These are phyloP conservation scores for Irpex rosettiformis DNA, from an alignment of 1,284 basidiomycete genomes.

Conservation along the genomic window DNA sequence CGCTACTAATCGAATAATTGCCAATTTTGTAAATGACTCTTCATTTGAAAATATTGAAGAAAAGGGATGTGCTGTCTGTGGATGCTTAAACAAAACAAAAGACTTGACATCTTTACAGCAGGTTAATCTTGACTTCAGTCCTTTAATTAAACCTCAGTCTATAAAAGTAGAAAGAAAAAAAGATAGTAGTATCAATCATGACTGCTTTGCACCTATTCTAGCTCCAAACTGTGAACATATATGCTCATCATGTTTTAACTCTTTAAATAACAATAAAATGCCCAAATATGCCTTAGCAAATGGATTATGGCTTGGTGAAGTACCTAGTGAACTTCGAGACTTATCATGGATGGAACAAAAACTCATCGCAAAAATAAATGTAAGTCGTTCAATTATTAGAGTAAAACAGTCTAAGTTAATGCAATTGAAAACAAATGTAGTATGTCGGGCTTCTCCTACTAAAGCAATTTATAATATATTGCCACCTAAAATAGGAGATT, in stretches of 20 bases:
- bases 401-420: slow-evolving; percentile 24
- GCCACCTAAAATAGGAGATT: slow-evolving; percentile 32
- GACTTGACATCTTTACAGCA: not conserved
- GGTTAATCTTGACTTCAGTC: not conserved
- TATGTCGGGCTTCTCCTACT: slow-evolving; percentile 32
- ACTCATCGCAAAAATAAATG: slow-evolving; percentile 28
- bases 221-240: not conserved
- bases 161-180: not conserved
- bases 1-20: not conserved
- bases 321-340: slow-evolving; percentile 26
- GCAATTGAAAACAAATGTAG: slow-evolving; percentile 35
- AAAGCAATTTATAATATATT: slow-evolving; percentile 30
- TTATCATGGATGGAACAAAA: slow-evolving; percentile 31
- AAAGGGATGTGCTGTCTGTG: slow-evolving; percentile 13
- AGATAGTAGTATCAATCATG: not conserved
- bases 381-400: slow-evolving; percentile 28
- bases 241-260: slow-evolving; percentile 2
- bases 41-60: slow-evolving; percentile 6
- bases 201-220: slow-evolving; percentile 7
- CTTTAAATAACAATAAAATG: slow-evolving; percentile 15
- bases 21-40: slow-evolving; percentile 1
- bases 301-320: slow-evolving; percentile 36
- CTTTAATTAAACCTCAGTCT: not conserved
- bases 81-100: not conserved
- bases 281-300: slow-evolving; percentile 32